Percentiles rank a stretch among this genome's conserved stretches.
phyloP scores from a whole-genome alignment of 495 filamentous ascomycete genomes.

The Penicillium riverlandense region DNA sequence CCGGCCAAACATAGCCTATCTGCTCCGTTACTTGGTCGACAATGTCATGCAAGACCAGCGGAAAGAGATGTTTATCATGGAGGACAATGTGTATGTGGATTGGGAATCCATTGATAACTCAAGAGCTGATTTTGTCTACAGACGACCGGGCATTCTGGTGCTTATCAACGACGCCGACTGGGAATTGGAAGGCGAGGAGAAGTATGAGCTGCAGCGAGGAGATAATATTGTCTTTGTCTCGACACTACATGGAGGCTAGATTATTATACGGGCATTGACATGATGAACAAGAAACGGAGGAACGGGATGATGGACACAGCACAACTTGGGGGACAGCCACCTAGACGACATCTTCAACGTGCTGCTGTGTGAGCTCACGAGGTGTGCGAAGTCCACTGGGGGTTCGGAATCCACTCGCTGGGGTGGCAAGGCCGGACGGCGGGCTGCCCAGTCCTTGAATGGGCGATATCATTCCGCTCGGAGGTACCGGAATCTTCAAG shows the following conservation, averaged over 20 bases:
- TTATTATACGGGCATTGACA: constrained; percentile 1
- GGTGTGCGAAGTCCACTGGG: constrained; percentile 34
- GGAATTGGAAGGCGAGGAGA: constrained; percentile 93
- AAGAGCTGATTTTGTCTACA: constrained; percentile 25
- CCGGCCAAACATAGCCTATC: constrained; percentile 62
- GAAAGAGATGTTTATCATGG: constrained; percentile 83
- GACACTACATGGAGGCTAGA: constrained; percentile 87
- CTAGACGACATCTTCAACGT: constrained; percentile 44
- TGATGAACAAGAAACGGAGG: neutral
- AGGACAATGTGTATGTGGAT: constrained; percentile 70
- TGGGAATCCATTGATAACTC: neutral
- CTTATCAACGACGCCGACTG: constrained; percentile 97
- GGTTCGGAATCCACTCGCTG: constrained; percentile 29
- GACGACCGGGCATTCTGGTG: constrained; percentile 93
- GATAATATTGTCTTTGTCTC: constrained; percentile 96
- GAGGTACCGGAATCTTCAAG: constrained; percentile 72
- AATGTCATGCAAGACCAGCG: constrained; percentile 80
- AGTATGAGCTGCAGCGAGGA: constrained; percentile 69
- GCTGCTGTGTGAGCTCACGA: constrained; percentile 41
- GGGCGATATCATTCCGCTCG: constrained; percentile 46
- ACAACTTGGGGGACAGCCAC: no score
- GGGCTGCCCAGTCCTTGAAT: constrained; percentile 43
- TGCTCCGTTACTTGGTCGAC: constrained; percentile 74
- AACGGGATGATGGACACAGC: no score
- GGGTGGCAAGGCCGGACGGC: constrained; percentile 32